Evolutionary conservation across 306 rosid genomes (phyloP).

Genomic region (Datisca glomerata): DNA sequence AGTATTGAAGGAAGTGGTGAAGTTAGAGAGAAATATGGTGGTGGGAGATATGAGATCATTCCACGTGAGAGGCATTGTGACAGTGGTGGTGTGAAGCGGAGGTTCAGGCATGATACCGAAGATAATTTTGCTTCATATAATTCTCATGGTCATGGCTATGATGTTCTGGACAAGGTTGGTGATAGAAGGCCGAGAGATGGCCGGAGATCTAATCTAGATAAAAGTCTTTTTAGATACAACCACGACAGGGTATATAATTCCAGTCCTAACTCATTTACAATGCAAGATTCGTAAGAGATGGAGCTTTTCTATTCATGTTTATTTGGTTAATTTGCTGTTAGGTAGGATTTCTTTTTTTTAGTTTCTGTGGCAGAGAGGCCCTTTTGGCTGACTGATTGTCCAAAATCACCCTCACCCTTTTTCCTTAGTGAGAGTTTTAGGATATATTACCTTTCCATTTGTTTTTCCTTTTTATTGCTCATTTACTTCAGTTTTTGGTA

Average conservation of each 20-base stretch:
- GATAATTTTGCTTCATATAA: slow-evolving; percentile 14
- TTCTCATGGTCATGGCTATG: slow-evolving; percentile 8
- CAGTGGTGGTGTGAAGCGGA: slow-evolving; percentile 16
- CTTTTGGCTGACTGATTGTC: no score
- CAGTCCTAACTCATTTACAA: slow-evolving; percentile 1
- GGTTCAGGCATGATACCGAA: slow-evolving; percentile 15
- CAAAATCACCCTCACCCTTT: no score
- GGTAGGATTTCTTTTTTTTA: background rate
- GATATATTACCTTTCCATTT: no score
- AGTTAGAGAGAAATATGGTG: slow-evolving; percentile 16
- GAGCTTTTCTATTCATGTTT: background rate
- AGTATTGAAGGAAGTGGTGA: slow-evolving; percentile 19
- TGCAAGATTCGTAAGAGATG: background rate
- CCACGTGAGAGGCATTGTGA: slow-evolving; percentile 15
- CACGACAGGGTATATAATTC: background rate
- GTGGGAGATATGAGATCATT: slow-evolving; percentile 9
- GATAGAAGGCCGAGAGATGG: slow-evolving; percentile 17
- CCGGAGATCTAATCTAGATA: slow-evolving; percentile 11
- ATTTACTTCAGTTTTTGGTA: no score
- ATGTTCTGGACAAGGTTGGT: background rate
- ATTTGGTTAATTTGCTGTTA: background rate
- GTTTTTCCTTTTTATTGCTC: no score
- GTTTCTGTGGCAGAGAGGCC: no score
- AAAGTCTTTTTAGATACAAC: slow-evolving; percentile 9
- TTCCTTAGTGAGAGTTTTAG: no score